These are phyloP conservation scores for Podila minutissima DNA, from an alignment of 192 early-diverging fungal species.

Conservation along the genomic window DNA sequence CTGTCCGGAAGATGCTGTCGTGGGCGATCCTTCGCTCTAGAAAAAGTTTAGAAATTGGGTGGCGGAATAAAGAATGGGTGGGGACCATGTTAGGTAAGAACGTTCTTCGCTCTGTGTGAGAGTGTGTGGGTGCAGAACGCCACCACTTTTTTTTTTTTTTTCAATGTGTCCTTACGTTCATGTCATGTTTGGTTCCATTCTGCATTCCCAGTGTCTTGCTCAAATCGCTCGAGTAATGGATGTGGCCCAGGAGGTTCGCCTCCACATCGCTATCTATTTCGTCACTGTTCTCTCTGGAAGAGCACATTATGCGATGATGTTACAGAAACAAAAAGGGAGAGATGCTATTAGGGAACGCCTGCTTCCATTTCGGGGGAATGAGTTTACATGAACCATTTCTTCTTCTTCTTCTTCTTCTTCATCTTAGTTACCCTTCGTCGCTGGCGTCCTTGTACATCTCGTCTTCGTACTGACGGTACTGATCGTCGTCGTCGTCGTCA, in stretches of 20 bases:
- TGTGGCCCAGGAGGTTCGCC: constrained; percentile 30
- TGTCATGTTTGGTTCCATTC: too few species aligned
- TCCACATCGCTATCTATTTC: constrained; percentile 42
- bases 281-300: neutral
- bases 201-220: constrained; percentile 18
- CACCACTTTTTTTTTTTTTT: too few species aligned
- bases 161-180: neutral
- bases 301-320: neutral
- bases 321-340: neutral
- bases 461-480: constrained; percentile 44
- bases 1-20: neutral
- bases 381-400: neutral
- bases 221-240: constrained; percentile 44
- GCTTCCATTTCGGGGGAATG: neutral
- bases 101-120: too few species aligned
- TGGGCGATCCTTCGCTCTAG: neutral
- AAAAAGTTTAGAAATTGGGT: too few species aligned
- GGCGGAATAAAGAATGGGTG: too few species aligned
- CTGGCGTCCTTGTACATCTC: constrained; percentile 43
- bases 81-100: too few species aligned
- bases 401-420: neutral
- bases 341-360: neutral
- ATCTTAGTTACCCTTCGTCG: constrained; percentile 21
- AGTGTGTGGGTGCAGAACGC: too few species aligned
- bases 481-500: constrained; percentile 43